Evolutionary conservation across 257 asterid species (phyloP).

Genomic region (Salvia splendens): DNA sequence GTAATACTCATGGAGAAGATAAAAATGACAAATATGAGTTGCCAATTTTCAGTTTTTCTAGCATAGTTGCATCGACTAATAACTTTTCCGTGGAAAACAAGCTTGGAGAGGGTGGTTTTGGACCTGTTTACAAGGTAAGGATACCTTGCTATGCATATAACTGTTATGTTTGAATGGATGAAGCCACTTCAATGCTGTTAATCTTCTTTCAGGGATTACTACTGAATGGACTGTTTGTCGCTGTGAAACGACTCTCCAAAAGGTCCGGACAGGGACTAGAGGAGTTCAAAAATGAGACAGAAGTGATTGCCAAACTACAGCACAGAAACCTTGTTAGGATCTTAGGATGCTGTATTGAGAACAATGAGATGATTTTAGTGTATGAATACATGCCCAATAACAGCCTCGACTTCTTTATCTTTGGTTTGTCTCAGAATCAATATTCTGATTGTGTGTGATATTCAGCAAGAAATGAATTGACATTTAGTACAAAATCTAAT

Average conservation of each 20-base stretch:
- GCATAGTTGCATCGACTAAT: constrained; percentile 28
- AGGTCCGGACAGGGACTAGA: constrained; percentile 4
- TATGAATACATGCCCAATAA: too few relatives aligned
- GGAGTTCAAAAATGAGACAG: neutral
- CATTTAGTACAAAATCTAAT: neutral
- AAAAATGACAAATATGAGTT: constrained; percentile 9
- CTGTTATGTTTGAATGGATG: neutral
- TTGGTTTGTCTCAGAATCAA: constrained; percentile 17
- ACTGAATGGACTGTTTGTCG: neutral
- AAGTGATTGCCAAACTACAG: constrained; percentile 1
- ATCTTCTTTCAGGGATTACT: neutral
- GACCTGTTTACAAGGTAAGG: constrained; percentile 2
- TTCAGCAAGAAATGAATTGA: neutral
- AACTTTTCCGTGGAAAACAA: constrained; percentile 33
- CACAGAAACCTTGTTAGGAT: constrained; percentile 2
- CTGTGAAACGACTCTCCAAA: neutral
- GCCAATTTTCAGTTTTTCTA: constrained; percentile 29
- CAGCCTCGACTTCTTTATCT: neutral
- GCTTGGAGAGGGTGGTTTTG: constrained; percentile 7
- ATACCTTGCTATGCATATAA: neutral
- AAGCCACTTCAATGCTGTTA: neutral
- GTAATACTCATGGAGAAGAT: neutral
- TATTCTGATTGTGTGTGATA: neutral
- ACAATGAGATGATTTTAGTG: neutral
- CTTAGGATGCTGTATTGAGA: neutral